Conservation (phyloP, 2,329 filamentous ascomycete genomes). For the Aspergillus sp. region DNA sequence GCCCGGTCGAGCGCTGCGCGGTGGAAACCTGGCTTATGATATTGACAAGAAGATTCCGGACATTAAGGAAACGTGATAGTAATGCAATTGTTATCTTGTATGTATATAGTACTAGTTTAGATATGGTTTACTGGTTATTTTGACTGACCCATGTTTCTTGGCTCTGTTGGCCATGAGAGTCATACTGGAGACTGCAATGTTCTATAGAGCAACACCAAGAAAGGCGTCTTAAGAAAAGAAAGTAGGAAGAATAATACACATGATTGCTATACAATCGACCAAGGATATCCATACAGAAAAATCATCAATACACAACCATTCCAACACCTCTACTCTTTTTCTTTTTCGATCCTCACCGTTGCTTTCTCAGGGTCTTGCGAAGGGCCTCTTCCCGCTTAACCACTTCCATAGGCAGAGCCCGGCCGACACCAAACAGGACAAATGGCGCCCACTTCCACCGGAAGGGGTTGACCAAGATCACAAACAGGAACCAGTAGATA, state of each 20-base stretch:
- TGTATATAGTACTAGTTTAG: too few relatives aligned
- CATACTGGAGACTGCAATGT: too few relatives aligned
- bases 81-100: not conserved
- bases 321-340: too few relatives aligned
- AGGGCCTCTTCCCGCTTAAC: constrained; percentile 57
- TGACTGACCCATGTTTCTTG: too few relatives aligned
- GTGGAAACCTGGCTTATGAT: constrained; percentile 20
- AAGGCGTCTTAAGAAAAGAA: not conserved
- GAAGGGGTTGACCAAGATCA: constrained; percentile 73
- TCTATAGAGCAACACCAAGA: too few relatives aligned
- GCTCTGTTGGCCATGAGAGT: too few relatives aligned
- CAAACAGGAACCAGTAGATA: constrained; percentile 78
- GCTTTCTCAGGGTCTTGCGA: constrained; percentile 20
- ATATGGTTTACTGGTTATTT: too few relatives aligned
- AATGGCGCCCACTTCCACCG: constrained; percentile 86
- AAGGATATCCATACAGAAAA: too few relatives aligned
- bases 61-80: constrained; percentile 14
- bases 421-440: constrained; percentile 69
- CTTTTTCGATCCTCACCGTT: constrained; percentile 8
- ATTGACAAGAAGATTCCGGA: constrained; percentile 19
- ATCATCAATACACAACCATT: too few relatives aligned
- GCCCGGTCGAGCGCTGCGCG: constrained; percentile 13
- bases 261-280: too few relatives aligned
- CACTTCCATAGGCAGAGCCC: constrained; percentile 57
- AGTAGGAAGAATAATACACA: too few relatives aligned